phyloP scores from a whole-genome alignment of 495 filamentous ascomycete species.

The Cladorrhinum samala region DNA sequence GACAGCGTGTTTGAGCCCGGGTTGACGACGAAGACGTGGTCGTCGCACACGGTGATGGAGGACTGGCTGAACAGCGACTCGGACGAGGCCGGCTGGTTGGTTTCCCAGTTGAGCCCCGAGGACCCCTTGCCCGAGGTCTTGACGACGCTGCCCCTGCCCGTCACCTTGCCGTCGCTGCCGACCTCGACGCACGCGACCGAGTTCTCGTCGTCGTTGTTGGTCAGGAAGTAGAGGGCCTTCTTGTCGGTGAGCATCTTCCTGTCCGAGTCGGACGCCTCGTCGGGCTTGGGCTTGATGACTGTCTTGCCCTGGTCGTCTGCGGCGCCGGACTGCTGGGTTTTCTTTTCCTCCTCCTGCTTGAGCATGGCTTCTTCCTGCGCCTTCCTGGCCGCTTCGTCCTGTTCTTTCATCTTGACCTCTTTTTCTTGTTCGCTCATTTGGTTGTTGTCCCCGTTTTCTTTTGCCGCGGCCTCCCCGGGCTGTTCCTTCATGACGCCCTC shows the following conservation, averaged over 20 bases:
- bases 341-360: background rate
- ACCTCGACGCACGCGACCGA: slow-evolving; percentile 43
- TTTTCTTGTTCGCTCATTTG: background rate
- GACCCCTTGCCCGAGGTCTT: slow-evolving; percentile 36
- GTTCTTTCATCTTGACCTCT: background rate
- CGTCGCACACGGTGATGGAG: slow-evolving; percentile 40
- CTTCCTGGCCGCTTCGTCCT: background rate
- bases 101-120: slow-evolving; percentile 24
- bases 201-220: slow-evolving; percentile 47
- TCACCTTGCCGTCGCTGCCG: slow-evolving; percentile 37
- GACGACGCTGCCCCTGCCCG: slow-evolving; percentile 25
- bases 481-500: background rate
- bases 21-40: slow-evolving; percentile 52
- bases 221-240: slow-evolving; percentile 48
- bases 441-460: no score
- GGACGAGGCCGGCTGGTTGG: slow-evolving; percentile 35
- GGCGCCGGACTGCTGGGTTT: no score
- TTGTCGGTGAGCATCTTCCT: background rate
- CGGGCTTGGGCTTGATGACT: background rate
- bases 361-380: background rate
- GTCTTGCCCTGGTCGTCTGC: background rate
- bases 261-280: background rate
- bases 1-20: slow-evolving; percentile 53
- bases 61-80: slow-evolving; percentile 51
- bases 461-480: background rate